Evolutionary conservation across 257 asterid genomes (phyloP), one percentile per base, ranked within the genome.

Genomic region (Marsdenia floribunda): DNA sequence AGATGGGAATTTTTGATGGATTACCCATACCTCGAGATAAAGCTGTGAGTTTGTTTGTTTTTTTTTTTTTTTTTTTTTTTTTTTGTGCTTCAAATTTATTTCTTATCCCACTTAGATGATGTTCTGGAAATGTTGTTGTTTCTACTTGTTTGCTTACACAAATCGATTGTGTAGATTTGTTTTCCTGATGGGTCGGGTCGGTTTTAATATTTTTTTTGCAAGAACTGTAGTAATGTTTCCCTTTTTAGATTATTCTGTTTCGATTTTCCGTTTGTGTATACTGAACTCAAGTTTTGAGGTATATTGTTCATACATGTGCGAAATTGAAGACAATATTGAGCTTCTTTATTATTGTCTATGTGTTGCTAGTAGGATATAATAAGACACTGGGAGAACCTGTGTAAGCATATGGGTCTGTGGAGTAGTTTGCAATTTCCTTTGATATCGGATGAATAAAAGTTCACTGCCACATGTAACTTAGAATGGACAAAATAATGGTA

Each of bases 1-100:
- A 82, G 90, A 94, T 94, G 99, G 93, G 96, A 68, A 84, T 87
- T 73, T 92, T 94, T 80, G 97, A 90, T 67, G 98, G 97, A 29
- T 89, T 94, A 75, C 99, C 99, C 64, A 82, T 94, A 83, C 86
- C 99, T 64, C 85, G 83, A 29, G 97, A 90, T 16, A 92, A 94
- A 88, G 86, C 90, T 71, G 99, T 92, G 80, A 87, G 96, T 84
- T 33, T 59, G 1, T 64, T 26, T 73, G 52, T 14, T 26, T 35
- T 58, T 55, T 70, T 61, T 54, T 29, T 70, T 66, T 44, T 26
- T 54, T n/a, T 47, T 21, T n/a, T 11, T 4, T n/a, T 53, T 29
- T 8, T 67, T 5, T 9, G 24, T 10, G 78, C 47, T 72, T 77
- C 33, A 24, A 19, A 50, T 71, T 66, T 44, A 8, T 44, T 44